phyloP scores from a whole-genome alignment of 2,329 filamentous ascomycete genomes.

The Cytospora schulzeri region DNA sequence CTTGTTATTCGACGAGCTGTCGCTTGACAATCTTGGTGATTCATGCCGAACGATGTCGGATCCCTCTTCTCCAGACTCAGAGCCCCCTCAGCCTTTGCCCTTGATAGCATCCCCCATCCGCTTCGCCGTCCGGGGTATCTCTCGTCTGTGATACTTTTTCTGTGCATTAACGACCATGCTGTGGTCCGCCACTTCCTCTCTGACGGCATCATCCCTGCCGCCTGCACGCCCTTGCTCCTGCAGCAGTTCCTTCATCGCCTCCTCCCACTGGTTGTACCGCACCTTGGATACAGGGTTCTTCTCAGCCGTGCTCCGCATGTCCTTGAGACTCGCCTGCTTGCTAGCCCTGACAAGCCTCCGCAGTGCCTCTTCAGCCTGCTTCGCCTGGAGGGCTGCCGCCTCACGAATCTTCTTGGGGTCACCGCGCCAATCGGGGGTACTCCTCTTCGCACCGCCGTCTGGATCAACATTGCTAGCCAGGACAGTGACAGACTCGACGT shows the following conservation, averaged over 20 bases:
- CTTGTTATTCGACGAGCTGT: not conserved
- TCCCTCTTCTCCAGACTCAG: not conserved
- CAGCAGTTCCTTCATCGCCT: constrained; percentile 60
- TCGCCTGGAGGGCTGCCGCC: constrained; percentile 60
- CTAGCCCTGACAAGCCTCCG: constrained; percentile 61
- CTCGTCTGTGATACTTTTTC: constrained; percentile 54
- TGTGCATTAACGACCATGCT: constrained; percentile 67
- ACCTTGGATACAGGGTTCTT: constrained; percentile 54
- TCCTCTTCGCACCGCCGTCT: constrained; percentile 29
- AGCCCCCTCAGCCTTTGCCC: constrained; percentile 31
- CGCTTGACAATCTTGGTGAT: not conserved
- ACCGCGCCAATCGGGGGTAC: constrained; percentile 37
- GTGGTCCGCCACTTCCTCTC: constrained; percentile 59
- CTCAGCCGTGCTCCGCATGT: constrained; percentile 59
- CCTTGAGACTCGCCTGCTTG: constrained; percentile 66
- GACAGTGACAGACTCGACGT: constrained; percentile 39
- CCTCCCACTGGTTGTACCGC: constrained; percentile 63
- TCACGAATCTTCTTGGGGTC: constrained; percentile 62
- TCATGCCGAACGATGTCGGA: not conserved
- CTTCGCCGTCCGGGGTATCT: constrained; percentile 50
- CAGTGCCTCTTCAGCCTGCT: constrained; percentile 64
- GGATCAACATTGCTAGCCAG: constrained; percentile 31
- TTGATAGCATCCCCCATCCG: constrained; percentile 36
- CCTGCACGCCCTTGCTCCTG: constrained; percentile 33
- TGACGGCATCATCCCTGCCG: constrained; percentile 30